A percentile compares a stretch with the other conserved stretches of the same genome.
These are phyloP conservation scores for Trichoderma virens DNA, from an alignment of 495 filamentous ascomycete genomes.

Conservation along the genomic window DNA sequence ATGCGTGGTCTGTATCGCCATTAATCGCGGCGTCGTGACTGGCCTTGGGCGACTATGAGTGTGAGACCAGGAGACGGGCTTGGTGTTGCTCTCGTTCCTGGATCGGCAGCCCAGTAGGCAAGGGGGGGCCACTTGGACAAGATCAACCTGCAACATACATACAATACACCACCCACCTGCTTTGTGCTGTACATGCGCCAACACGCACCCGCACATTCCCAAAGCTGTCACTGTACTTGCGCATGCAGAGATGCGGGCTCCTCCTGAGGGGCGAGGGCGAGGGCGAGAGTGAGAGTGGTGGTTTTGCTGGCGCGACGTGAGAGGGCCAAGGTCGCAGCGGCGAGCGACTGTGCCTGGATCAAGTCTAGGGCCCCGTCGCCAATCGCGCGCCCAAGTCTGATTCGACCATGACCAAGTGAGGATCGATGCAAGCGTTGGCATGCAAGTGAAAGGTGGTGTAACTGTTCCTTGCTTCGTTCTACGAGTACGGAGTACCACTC, in stretches of 20 bases:
- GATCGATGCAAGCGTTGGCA: not conserved
- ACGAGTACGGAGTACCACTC: no score
- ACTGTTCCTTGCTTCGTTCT: no score
- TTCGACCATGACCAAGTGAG: not conserved
- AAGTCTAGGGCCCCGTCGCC: not conserved
- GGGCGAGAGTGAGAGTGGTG: not conserved
- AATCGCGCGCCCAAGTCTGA: not conserved
- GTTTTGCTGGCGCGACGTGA: not conserved
- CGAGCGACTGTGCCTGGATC: not conserved
- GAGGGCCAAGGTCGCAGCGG: not conserved
- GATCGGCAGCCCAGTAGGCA: not conserved
- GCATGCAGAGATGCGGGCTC: not conserved
- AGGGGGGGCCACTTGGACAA: not conserved
- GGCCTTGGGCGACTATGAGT: no score
- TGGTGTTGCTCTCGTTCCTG: not conserved
- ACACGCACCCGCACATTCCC: not conserved
- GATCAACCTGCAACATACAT: no score
- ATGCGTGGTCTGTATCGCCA: not conserved
- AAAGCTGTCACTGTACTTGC: not conserved
- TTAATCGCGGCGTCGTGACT: not conserved
- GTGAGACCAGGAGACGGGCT: not conserved
- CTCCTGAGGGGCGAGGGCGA: not conserved
- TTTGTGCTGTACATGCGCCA: not conserved
- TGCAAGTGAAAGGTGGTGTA: not conserved
- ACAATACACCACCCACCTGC: not conserved